Evolutionary conservation across 2,329 filamentous ascomycete genomes (phyloP).

Genomic region (Penicillium sp.): DNA sequence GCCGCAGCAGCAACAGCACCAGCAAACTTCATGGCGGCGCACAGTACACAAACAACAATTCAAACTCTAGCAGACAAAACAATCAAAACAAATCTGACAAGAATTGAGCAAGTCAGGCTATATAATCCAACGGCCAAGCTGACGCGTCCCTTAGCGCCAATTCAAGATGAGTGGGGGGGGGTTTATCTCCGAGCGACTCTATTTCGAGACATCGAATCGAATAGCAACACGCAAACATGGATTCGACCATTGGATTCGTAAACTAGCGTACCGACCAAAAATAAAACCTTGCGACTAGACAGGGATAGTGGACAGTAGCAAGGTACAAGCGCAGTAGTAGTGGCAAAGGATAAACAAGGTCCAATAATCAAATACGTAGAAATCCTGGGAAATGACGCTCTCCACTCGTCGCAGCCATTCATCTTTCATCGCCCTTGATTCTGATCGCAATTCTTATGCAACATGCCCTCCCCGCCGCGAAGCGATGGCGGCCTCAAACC

Average conservation of each 20-base stretch:
- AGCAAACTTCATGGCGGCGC: constrained; percentile 19
- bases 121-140: constrained; percentile 13
- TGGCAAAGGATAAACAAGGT: neutral
- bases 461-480: constrained; percentile 50
- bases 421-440: neutral
- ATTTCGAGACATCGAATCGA: constrained; percentile 10
- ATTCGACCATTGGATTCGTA: neutral
- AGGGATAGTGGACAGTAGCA: neutral
- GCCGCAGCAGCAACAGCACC: constrained; percentile 14
- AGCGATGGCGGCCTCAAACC: constrained; percentile 88
- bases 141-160: constrained; percentile 13
- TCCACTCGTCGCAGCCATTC: neutral
- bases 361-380: neutral
- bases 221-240: neutral
- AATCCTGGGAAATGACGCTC: neutral
- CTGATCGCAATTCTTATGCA: neutral
- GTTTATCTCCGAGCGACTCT: constrained; percentile 12
- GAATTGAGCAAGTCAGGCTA: neutral
- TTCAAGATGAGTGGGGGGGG: neutral
- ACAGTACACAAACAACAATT: neutral
- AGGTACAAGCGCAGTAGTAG: neutral
- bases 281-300: neutral
- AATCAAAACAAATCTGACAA: neutral
- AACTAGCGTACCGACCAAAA: neutral
- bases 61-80: neutral